A percentile compares a stretch with the other conserved stretches of the same genome.
phyloP scores from a whole-genome alignment of 2,329 filamentous ascomycete species.

The Stemphylium lycopersici region DNA sequence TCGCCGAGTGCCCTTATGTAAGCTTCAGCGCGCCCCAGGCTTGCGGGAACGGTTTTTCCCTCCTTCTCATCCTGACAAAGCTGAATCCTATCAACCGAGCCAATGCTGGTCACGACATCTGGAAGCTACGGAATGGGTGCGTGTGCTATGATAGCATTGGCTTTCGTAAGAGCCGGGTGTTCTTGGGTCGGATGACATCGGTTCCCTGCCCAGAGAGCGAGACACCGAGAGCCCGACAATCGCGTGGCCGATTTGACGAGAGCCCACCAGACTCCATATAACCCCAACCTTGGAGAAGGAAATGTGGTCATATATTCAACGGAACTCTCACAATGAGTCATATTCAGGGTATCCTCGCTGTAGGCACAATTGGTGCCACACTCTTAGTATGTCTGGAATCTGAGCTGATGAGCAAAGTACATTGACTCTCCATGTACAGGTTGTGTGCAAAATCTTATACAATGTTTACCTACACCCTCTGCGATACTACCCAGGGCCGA shows the following conservation, averaged over 20 bases:
- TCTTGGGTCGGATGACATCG: not conserved
- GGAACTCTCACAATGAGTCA: not conserved
- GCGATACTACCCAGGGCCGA: conserved; percentile 19
- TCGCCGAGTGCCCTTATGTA: conserved; percentile 1
- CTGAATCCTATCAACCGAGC: no score
- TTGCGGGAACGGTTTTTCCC: not conserved
- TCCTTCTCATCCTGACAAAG: not conserved
- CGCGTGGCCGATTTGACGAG: conserved; percentile 1
- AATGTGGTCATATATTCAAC: not conserved
- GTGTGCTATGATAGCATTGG: no score
- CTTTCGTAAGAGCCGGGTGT: not conserved
- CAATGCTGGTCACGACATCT: no score
- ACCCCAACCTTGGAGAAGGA: not conserved
- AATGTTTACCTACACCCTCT: conserved; percentile 28
- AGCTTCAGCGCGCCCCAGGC: not conserved
- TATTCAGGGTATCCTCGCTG: not conserved
- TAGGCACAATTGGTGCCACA: not conserved
- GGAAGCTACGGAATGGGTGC: no score
- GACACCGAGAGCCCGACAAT: conserved; percentile 7
- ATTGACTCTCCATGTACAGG: not conserved
- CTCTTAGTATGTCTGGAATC: not conserved
- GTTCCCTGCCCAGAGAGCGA: not conserved
- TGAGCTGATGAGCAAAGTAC: not conserved
- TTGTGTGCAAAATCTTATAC: conserved; percentile 9
- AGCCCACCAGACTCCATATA: not conserved